Evolutionary conservation across 495 filamentous ascomycete genomes (phyloP).

Genomic region (Cetradonia linearis): DNA sequence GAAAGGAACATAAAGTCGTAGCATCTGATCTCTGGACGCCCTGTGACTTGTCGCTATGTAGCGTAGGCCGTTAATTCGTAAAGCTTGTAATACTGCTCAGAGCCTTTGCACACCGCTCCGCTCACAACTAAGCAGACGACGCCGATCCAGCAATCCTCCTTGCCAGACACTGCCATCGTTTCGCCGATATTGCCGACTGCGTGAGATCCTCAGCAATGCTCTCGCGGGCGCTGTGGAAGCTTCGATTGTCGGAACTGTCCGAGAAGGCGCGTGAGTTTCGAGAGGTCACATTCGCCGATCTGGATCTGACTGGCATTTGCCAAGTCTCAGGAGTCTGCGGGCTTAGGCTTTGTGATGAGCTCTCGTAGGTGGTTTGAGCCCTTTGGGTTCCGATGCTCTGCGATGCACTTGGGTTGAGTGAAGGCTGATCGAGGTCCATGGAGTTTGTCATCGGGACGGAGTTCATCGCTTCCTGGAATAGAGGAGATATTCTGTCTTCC

Average conservation of each 20-base stretch:
- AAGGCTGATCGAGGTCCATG: slow-evolving; percentile 12
- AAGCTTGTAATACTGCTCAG: not conserved
- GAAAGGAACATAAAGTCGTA: not conserved
- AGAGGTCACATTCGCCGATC: slow-evolving; percentile 3
- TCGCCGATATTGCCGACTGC: not conserved
- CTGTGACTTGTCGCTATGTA: not conserved
- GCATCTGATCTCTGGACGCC: not conserved
- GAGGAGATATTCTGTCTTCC: slow-evolving; percentile 22
- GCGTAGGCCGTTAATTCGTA: not conserved
- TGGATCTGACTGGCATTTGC: slow-evolving; percentile 5
- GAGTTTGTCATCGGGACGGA: slow-evolving; percentile 23
- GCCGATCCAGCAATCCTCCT: slow-evolving; percentile 16
- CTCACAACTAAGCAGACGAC: slow-evolving; percentile 4
- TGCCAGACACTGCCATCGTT: slow-evolving; percentile 15
- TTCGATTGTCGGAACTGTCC: slow-evolving; percentile 9
- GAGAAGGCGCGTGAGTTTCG: not conserved
- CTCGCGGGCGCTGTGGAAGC: slow-evolving; percentile 21
- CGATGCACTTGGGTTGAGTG: not conserved
- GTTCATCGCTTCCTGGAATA: slow-evolving; percentile 27
- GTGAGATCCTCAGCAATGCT: slow-evolving; percentile 2
- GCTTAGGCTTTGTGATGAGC: not conserved
- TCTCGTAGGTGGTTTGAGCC: not conserved
- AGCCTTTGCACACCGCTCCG: not conserved
- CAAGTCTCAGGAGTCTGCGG: not conserved
- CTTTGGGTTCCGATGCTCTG: not conserved